Conservation (phyloP, 2,329 filamentous ascomycete species). For the Colletotrichum liaoningense region DNA sequence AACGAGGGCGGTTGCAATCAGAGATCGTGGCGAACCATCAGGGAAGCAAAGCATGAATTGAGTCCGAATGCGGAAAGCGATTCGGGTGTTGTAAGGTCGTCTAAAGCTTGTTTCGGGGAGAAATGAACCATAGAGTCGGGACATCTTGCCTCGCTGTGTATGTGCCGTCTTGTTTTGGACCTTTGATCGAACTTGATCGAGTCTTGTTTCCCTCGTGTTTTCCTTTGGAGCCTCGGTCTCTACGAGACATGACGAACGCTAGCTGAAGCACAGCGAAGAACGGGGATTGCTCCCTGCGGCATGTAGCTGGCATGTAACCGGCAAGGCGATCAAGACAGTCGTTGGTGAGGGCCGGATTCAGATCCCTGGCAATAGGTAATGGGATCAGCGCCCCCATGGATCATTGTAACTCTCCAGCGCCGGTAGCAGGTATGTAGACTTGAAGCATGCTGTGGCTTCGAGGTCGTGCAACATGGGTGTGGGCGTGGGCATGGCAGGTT, state of each 20-base stretch:
- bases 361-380: background rate
- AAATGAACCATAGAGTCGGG: background rate
- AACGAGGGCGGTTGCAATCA: background rate
- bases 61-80: constrained; percentile 15
- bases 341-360: background rate
- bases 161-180: background rate
- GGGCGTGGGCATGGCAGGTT: background rate
- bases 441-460: background rate
- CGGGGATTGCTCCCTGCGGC: background rate
- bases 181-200: background rate
- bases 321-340: background rate
- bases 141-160: background rate
- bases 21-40: constrained; percentile 1
- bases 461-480: background rate
- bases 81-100: constrained; percentile 4
- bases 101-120: constrained; percentile 29
- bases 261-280: background rate
- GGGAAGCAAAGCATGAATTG: constrained; percentile 8
- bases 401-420: background rate
- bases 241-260: constrained; percentile 9
- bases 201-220: constrained; percentile 10
- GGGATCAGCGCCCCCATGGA: background rate
- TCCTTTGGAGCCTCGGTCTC: constrained; percentile 18
- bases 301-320: background rate
- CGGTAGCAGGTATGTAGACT: background rate